Evolutionary conservation across 192 early-diverging fungal species (phyloP).

Genomic region (Backusella parvicylindrica): DNA sequence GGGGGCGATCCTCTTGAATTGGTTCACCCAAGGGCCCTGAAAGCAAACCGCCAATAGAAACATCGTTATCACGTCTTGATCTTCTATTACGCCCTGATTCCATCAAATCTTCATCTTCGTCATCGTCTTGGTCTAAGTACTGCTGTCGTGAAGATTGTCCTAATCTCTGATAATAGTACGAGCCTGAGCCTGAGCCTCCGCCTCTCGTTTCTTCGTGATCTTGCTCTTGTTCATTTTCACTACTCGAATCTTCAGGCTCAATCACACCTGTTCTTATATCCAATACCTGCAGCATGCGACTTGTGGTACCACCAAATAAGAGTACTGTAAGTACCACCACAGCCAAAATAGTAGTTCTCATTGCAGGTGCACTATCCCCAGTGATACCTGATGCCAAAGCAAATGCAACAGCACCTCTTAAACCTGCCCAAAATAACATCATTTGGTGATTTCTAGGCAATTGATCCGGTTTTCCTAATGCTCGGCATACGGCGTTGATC

Average conservation of each 20-base stretch:
- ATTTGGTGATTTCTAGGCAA: constrained; percentile 69
- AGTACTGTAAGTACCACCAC: constrained; percentile 91
- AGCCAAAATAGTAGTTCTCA: constrained; percentile 87
- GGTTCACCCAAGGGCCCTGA: constrained; percentile 36
- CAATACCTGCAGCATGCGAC: constrained; percentile 70
- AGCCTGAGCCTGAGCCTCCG: background rate
- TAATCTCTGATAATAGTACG: background rate
- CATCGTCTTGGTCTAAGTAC: background rate
- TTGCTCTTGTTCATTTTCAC: constrained; percentile 44
- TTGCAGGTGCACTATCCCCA: constrained; percentile 61
- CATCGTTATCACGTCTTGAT: constrained; percentile 1
- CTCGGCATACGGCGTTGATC: constrained; percentile 70
- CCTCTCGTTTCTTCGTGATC: background rate
- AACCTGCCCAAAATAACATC: constrained; percentile 95
- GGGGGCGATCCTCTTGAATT: constrained; percentile 41
- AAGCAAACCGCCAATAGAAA: constrained; percentile 32
- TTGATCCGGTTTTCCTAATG: constrained; percentile 46
- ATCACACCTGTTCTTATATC: constrained; percentile 74
- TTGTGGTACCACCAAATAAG: constrained; percentile 90
- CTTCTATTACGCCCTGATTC: background rate
- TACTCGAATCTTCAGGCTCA: constrained; percentile 43
- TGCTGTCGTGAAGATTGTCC: background rate
- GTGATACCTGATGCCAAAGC: constrained; percentile 84
- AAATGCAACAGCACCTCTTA: constrained; percentile 96
- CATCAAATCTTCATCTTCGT: background rate